phyloP scores from a whole-genome alignment of 306 rosid species.

The Trifolium repens region DNA sequence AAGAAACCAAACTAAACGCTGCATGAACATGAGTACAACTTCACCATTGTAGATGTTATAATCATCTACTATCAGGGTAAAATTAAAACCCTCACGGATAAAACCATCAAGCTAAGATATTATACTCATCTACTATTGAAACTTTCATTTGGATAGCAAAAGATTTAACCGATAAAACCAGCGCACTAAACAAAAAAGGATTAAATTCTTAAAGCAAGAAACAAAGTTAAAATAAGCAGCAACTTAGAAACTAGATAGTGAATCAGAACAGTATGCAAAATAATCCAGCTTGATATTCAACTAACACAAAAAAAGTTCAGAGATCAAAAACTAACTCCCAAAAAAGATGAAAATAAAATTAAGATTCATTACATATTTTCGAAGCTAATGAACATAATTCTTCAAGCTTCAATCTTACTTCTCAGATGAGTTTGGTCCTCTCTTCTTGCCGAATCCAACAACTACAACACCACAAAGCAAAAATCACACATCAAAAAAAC shows the following conservation, averaged over 20 bases:
- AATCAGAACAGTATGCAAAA: background rate
- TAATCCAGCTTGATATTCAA: constrained; percentile 19
- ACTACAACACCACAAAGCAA: constrained; percentile 18
- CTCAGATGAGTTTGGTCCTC: constrained; percentile 53
- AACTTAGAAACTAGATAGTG: too few relatives aligned
- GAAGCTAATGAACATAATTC: background rate
- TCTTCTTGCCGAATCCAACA: constrained; percentile 53
- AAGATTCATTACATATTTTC: background rate
- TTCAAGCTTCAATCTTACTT: constrained; percentile 35
- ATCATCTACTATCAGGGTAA: too few relatives aligned
- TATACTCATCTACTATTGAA: too few relatives aligned
- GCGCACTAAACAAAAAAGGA: background rate
- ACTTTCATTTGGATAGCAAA: background rate
- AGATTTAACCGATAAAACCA: background rate
- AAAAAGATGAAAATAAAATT: background rate
- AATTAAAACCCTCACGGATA: background rate
- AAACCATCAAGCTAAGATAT: background rate
- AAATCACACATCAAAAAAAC: background rate
- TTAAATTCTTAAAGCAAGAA: background rate
- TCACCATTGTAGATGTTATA: too few relatives aligned
- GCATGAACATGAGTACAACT: too few relatives aligned
- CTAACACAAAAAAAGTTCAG: constrained; percentile 11
- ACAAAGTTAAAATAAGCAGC: background rate
- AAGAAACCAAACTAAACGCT: too few relatives aligned
- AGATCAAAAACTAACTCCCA: background rate